These are phyloP conservation scores for Sicyos edulis DNA, from an alignment of 306 rosid species.

Conservation along the genomic window DNA sequence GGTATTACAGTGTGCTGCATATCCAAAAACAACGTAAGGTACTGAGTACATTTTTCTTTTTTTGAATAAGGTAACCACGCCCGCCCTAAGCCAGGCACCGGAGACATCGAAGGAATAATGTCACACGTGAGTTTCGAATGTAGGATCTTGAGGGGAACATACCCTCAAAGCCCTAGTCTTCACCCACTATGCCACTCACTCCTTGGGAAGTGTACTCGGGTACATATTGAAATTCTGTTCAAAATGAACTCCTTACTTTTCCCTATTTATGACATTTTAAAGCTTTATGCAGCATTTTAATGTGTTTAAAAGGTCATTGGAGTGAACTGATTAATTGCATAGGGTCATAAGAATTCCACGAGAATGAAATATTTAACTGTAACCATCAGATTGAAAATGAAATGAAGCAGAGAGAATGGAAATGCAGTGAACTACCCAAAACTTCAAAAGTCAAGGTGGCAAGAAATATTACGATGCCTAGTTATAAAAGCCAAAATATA, in stretches of 20 bases:
- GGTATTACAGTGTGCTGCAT: conserved; percentile 88
- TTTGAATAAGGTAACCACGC: no score
- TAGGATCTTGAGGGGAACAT: no score
- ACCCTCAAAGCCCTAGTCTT: no score
- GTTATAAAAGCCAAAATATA: no score
- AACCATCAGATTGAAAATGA: no score
- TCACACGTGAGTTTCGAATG: no score
- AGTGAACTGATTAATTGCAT: not conserved
- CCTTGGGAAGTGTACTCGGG: no score
- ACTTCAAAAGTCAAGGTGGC: conserved; percentile 45
- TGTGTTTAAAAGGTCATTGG: not conserved
- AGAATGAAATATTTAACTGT: not conserved
- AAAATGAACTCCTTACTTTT: not conserved
- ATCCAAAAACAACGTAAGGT: conserved; percentile 25
- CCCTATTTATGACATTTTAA: not conserved
- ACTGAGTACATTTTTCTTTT: conserved; percentile 14
- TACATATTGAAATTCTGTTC: conserved; percentile 16
- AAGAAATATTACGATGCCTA: not conserved
- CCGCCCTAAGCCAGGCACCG: no score
- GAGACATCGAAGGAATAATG: no score
- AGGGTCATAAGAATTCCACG: not conserved
- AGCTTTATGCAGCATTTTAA: not conserved
- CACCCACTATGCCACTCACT: no score
- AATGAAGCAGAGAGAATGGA: not conserved
- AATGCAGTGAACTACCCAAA: conserved; percentile 49